Evolutionary conservation across 2,329 filamentous ascomycete species (phyloP).

Genomic region (Sporothrix humicola): DNA sequence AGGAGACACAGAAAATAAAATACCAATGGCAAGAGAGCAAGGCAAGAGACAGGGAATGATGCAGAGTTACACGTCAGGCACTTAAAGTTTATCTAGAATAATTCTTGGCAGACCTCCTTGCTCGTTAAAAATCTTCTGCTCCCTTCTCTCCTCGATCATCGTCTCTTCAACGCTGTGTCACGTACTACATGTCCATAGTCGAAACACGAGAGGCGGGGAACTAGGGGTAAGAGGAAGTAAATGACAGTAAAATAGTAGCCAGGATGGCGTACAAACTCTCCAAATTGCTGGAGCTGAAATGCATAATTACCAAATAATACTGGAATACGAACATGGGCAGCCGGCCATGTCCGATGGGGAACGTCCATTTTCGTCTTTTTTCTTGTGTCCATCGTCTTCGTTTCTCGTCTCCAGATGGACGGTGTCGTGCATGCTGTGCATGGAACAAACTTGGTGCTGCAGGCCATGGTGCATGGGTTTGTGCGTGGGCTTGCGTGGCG

Average conservation of each 20-base stretch:
- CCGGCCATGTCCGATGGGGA: conserved; percentile 29
- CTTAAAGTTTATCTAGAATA: neutral
- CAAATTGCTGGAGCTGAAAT: neutral
- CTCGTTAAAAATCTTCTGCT: neutral
- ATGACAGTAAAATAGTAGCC: neutral
- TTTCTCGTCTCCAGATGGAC: conserved; percentile 1
- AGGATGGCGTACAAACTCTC: conserved; percentile 6
- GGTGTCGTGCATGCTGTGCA: conserved; percentile 3
- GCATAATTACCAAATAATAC: too few species aligned
- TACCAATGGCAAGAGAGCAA: too few species aligned
- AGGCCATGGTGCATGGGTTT: conserved; percentile 3
- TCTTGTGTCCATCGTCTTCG: too few species aligned
- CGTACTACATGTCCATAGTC: conserved; percentile 17
- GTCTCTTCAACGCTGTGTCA: conserved; percentile 16
- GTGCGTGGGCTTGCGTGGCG: conserved; percentile 4
- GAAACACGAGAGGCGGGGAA: conserved; percentile 17
- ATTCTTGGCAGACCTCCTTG: neutral
- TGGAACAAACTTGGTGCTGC: neutral
- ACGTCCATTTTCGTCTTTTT: conserved; percentile 27
- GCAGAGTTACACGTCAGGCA: conserved; percentile 1
- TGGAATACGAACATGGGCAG: neutral
- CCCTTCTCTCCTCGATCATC: too few species aligned
- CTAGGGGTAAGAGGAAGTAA: neutral
- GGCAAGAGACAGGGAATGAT: neutral
- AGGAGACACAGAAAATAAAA: neutral